Percentiles rank a stretch among this genome's conserved stretches.
Conservation (phyloP, 331 rosid genomes). For the Phaseolus coccineus region DNA sequence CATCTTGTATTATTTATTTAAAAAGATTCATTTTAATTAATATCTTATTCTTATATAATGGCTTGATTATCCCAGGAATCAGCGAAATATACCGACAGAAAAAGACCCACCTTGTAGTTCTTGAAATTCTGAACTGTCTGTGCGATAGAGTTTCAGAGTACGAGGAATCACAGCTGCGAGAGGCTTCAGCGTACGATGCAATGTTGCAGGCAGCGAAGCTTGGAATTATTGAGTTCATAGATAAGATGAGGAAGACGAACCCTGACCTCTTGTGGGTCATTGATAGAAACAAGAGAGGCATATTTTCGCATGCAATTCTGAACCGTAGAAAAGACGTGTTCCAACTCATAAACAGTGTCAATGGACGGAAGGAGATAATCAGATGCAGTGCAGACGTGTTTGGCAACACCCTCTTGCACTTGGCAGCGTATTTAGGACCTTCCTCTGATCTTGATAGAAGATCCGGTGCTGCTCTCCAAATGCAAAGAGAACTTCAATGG, state of each 20-base stretch:
- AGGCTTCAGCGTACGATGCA: not conserved
- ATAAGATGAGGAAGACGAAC: not conserved
- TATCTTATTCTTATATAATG: too few relatives aligned
- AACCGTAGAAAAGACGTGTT: slow-evolving; percentile 40
- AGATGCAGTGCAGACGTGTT: not conserved
- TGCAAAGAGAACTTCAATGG: slow-evolving; percentile 54
- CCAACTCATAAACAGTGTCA: slow-evolving; percentile 29
- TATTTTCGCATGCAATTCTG: slow-evolving; percentile 43
- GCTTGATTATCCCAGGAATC: not conserved
- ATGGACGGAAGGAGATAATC: slow-evolving; percentile 16
- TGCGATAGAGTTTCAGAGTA: not conserved
- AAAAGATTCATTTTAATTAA: too few relatives aligned
- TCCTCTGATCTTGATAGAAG: slow-evolving; percentile 1
- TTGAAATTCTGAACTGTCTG: slow-evolving; percentile 21
- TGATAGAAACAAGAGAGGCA: not conserved
- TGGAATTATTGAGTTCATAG: slow-evolving; percentile 49
- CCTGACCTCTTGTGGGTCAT: slow-evolving; percentile 35
- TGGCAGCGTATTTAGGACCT: slow-evolving; percentile 36
- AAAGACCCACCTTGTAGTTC: not conserved
- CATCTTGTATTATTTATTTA: too few relatives aligned
- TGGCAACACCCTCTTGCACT: slow-evolving; percentile 42
- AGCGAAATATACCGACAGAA: slow-evolving; percentile 13
- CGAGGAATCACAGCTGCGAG: not conserved
- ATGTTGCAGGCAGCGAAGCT: slow-evolving; percentile 28
- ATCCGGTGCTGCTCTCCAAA: slow-evolving; percentile 46